A percentile compares a stretch with the other conserved stretches of the same genome.
phyloP scores from a whole-genome alignment of 108 stramenopile species.

The Seminavis robusta region DNA sequence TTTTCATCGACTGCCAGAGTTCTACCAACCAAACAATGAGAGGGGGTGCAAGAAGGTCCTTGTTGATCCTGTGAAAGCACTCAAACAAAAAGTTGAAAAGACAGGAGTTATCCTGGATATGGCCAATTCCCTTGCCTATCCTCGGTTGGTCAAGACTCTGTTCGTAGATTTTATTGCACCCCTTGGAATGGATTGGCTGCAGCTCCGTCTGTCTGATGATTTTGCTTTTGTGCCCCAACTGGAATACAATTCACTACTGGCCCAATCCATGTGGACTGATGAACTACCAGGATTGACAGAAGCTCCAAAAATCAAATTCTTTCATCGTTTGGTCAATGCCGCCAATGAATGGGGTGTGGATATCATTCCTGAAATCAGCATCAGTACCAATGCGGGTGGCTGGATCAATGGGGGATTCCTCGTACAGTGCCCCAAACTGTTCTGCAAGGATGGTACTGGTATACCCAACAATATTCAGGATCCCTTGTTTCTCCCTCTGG shows the following conservation, averaged over 20 bases:
- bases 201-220: conserved; percentile 21
- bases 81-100: conserved; percentile 1
- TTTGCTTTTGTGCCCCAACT: conserved; percentile 10
- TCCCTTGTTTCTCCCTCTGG: no score
- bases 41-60: no score
- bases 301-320: conserved; percentile 20
- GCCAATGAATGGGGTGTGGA: conserved; percentile 9
- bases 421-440: conserved; percentile 15
- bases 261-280: conserved; percentile 12
- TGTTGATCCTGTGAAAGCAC: no score
- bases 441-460: conserved; percentile 26
- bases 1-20: no score
- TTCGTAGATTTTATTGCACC: conserved; percentile 1
- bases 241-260: neutral
- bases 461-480: no score
- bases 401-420: conserved; percentile 22
- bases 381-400: conserved; percentile 19
- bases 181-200: conserved; percentile 28
- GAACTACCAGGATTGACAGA: conserved; percentile 30
- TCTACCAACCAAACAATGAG: no score
- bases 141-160: neutral
- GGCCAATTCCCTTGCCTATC: neutral
- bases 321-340: no score
- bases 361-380: conserved; percentile 38
- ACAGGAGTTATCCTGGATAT: conserved; percentile 22